phyloP scores from a whole-genome alignment of 495 filamentous ascomycete genomes.

The Aspergillus affinis region DNA sequence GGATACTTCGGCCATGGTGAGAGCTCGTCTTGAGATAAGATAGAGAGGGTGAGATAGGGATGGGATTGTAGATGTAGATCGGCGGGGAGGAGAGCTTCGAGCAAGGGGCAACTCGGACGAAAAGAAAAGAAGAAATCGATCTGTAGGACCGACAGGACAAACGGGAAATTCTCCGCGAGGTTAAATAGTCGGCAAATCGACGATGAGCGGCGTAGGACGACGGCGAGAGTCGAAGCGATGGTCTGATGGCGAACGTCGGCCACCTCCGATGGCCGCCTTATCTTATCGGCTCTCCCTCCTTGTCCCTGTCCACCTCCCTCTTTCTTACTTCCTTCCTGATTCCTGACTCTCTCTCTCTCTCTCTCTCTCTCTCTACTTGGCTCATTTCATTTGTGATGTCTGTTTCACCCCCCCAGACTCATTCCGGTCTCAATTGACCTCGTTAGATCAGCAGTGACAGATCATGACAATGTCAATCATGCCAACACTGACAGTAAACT shows the following conservation, averaged over 20 bases:
- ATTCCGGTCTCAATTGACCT: too few species aligned
- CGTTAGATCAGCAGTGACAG: background rate
- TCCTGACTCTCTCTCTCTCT: background rate
- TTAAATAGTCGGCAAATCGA: background rate
- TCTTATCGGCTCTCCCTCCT: slow-evolving; percentile 28
- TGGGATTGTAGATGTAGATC: background rate
- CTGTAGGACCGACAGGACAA: background rate
- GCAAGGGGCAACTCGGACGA: background rate
- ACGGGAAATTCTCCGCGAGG: background rate
- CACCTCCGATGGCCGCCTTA: slow-evolving; percentile 48
- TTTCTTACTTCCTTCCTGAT: background rate
- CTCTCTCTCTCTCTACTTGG: too few species aligned
- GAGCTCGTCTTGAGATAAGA: background rate
- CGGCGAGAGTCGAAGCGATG: slow-evolving; percentile 17
- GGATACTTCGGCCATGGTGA: slow-evolving; percentile 49
- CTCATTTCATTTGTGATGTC: background rate
- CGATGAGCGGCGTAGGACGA: background rate
- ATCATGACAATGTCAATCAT: background rate
- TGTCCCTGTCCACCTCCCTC: background rate
- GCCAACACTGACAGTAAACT: too few species aligned
- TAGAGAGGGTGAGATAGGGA: slow-evolving; percentile 3
- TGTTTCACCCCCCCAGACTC: too few species aligned
- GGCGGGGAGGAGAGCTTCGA: background rate
- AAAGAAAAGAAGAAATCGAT: slow-evolving; percentile 6
- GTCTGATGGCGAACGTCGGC: slow-evolving; percentile 34